Percentiles rank a stretch among this genome's conserved stretches.
Conservation (phyloP, 768 basidiomycete genomes). For the Amanita jacksonii region DNA sequence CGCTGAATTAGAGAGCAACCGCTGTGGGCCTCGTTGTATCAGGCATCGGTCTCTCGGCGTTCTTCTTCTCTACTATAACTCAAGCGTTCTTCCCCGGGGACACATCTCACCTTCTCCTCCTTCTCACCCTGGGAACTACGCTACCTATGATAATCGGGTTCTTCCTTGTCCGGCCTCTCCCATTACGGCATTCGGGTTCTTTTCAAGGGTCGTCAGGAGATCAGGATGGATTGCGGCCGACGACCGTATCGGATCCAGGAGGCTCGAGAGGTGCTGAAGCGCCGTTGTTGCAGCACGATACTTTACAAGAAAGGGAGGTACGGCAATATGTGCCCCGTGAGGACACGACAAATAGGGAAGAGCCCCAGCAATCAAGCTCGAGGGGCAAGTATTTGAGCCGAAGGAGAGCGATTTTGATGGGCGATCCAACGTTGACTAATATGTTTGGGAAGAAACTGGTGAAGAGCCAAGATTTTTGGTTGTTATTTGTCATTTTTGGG, state of each 20-base stretch:
- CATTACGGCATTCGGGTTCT: no score
- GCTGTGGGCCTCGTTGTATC: no score
- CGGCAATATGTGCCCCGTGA: neutral
- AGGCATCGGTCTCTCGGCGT: no score
- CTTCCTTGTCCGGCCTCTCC: slow-evolving; percentile 62
- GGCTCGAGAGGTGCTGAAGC: neutral
- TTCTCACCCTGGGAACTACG: slow-evolving; percentile 72
- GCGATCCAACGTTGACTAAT: slow-evolving; percentile 32
- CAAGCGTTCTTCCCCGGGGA: slow-evolving; percentile 59
- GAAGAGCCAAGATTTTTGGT: slow-evolving; percentile 50
- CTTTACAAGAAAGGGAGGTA: neutral
- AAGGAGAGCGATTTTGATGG: slow-evolving; percentile 2
- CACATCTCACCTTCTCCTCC: slow-evolving; percentile 64
- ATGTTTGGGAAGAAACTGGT: slow-evolving; percentile 47
- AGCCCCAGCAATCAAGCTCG: no score
- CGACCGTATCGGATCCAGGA: neutral
- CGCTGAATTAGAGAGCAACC: no score
- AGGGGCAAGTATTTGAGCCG: neutral
- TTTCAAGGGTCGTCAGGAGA: no score
- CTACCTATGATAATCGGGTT: slow-evolving; percentile 70
- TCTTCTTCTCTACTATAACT: no score
- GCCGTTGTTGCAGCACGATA: slow-evolving; percentile 6
- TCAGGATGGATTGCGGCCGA: neutral
- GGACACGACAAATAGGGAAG: no score
- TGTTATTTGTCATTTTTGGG: slow-evolving; percentile 46